phyloP scores from a whole-genome alignment of 192 early-diverging fungal genomes.

The Entophlyctis luteolus region DNA sequence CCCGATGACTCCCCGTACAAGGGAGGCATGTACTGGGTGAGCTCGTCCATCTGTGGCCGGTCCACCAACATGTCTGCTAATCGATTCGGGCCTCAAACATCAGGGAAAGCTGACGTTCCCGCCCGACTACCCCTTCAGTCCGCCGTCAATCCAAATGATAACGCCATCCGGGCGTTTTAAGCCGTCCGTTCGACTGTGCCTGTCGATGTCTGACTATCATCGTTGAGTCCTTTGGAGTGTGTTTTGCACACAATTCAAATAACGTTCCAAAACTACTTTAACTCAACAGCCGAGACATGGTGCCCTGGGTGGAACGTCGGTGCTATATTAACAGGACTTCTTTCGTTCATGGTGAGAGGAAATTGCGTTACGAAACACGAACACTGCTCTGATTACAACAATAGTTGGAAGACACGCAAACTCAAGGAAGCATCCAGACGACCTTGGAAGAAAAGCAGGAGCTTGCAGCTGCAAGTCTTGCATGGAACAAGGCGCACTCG shows the following conservation, averaged over 20 bases:
- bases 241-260: not conserved
- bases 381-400: not conserved
- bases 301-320: constrained; percentile 97
- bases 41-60: not conserved
- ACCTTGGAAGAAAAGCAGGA: constrained; percentile 72
- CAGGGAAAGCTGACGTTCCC: constrained; percentile 89
- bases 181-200: constrained; percentile 84
- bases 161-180: constrained; percentile 73
- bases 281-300: constrained; percentile 65
- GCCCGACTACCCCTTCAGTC: constrained; percentile 86
- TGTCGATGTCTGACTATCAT: constrained; percentile 92
- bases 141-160: constrained; percentile 49
- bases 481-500: constrained; percentile 69
- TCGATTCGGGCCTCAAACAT: no score
- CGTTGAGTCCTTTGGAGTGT: constrained; percentile 14
- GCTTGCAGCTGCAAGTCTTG: constrained; percentile 73
- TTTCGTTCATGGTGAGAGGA: constrained; percentile 85
- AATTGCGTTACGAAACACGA: not conserved
- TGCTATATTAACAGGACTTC: constrained; percentile 88
- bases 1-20: constrained; percentile 87
- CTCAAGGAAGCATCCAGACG: constrained; percentile 86
- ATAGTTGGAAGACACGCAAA: constrained; percentile 70
- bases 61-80: no score
- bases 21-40: constrained; percentile 17
- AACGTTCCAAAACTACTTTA: not conserved